phyloP scores from a whole-genome alignment of 2,329 filamentous ascomycete genomes.

The Talaromyces sp. region DNA sequence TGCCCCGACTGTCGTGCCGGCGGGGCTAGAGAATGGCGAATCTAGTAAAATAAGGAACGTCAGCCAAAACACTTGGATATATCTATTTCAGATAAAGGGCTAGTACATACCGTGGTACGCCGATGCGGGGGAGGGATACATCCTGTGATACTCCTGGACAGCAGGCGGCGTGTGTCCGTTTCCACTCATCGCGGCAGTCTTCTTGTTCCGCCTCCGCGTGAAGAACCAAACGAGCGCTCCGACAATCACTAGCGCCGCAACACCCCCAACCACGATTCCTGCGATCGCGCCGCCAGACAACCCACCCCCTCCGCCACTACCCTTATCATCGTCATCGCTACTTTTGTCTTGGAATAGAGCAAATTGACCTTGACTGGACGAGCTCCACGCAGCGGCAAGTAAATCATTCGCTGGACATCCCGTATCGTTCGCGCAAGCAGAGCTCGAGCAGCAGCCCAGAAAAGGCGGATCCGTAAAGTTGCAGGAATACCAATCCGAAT shows the following conservation, averaged over 20 bases:
- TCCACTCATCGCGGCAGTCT: slow-evolving; percentile 10
- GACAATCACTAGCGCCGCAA: slow-evolving; percentile 12
- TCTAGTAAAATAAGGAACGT: slow-evolving; percentile 2
- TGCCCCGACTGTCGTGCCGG: slow-evolving; percentile 4
- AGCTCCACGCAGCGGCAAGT: slow-evolving; percentile 4
- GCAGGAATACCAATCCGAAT: slow-evolving; percentile 3
- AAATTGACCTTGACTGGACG: not conserved
- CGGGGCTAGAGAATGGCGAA: slow-evolving; percentile 10
- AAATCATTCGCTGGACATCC: slow-evolving; percentile 4
- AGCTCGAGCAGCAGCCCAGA: slow-evolving; percentile 3
- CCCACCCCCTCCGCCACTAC: slow-evolving; percentile 1
- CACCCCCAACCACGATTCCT: slow-evolving; percentile 11
- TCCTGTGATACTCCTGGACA: slow-evolving; percentile 4
- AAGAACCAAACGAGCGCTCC: slow-evolving; percentile 12
- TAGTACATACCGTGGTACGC: slow-evolving; percentile 8
- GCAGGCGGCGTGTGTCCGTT: slow-evolving; percentile 6
- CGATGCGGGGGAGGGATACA: slow-evolving; percentile 8
- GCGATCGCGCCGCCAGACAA: slow-evolving; percentile 11
- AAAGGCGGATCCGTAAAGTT: not conserved
- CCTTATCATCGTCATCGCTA: slow-evolving; percentile 6
- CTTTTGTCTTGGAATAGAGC: slow-evolving; percentile 5
- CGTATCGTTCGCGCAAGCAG: not conserved
- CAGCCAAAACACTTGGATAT: slow-evolving; percentile 5
- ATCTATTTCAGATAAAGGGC: slow-evolving; percentile 3
- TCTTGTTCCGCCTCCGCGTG: slow-evolving; percentile 7